A percentile compares a stretch with the other conserved stretches of the same genome.
Conservation (phyloP, 805 yeast species). For the Starmerella bacillaris region DNA sequence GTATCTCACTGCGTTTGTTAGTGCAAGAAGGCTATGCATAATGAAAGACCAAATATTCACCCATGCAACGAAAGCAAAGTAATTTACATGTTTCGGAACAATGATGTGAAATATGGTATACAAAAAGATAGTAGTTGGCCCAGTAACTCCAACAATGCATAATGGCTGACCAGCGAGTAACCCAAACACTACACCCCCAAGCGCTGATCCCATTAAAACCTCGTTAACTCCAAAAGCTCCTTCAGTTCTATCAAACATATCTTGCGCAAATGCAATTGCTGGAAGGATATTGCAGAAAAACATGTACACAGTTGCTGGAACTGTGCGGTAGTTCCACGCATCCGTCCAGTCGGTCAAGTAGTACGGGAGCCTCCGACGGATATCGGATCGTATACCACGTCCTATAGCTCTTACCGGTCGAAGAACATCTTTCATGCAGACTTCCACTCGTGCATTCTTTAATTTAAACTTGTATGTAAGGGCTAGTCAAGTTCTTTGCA, state of each 20-base stretch:
- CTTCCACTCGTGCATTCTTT: too few species aligned
- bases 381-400: constrained; percentile 2
- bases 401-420: too few species aligned
- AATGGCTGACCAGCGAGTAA: constrained; percentile 75
- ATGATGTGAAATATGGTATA: constrained; percentile 71
- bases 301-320: constrained; percentile 67
- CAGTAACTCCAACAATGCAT: constrained; percentile 92
- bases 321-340: constrained; percentile 66
- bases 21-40: constrained; percentile 56
- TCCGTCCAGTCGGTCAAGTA: constrained; percentile 68
- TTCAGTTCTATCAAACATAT: constrained; percentile 82
- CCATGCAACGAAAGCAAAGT: constrained; percentile 93
- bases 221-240: constrained; percentile 86
- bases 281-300: constrained; percentile 83
- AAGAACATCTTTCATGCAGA: too few species aligned
- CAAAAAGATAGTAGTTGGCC: constrained; percentile 82
- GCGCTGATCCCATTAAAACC: constrained; percentile 60
- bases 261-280: constrained; percentile 91
- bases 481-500: too few species aligned
- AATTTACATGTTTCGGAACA: constrained; percentile 32
- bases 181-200: constrained; percentile 84
- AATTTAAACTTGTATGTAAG: too few species aligned
- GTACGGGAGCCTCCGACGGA: constrained; percentile 29
- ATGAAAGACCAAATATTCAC: constrained; percentile 78
- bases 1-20: constrained; percentile 47